Evolutionary conservation across 371 early-diverging fungal genomes (phyloP), one percentile per base, ranked within the genome.

Genomic region (Gilbertella persicaria): DNA sequence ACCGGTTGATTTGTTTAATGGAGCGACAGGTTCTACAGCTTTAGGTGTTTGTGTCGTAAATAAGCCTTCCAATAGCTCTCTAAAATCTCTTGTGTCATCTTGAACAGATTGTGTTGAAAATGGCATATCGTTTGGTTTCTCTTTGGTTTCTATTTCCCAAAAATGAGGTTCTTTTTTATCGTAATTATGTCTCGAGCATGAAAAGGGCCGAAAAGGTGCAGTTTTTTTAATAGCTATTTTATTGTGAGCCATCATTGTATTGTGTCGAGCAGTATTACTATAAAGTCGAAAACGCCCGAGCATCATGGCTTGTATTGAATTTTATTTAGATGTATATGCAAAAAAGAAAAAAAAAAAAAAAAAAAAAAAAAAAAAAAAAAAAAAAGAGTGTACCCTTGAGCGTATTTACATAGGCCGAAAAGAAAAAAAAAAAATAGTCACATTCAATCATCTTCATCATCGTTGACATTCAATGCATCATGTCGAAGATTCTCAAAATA

Each of bases 1-100:
- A 10, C 52, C 50, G 7, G 25, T 30, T 3, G 35, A 9, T 20
- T 13, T 3, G 9, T 12, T 8, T 29, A 24, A 10, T 2, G 25
- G 10, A 23, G 35, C 19, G 47, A 4, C 14, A 13, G 20, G 24
- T 35, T n/a, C n/a, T n/a, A n/a, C n/a, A 21, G 28, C 6, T 24
- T 28, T 37, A 19, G 8, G 14, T 26, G 26, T 21, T 35, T 48
- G 35, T 21, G 29, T 16, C 19, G 17, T 3, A 19, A 60, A 45
- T 16, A 64, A 25, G 6, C 30, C 39, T 1, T 64, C 65, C 6
- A 68, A 24, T 20, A 64, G 21, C 1, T 47, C 46, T 19, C 51
- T 43, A 33, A 60, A 66, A 24, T 61, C 50, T n/a, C 52, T 28
- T 1, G 41, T 33, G 1, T 53, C 53, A 2, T 20, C 3, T 12